Base-by-base conservation (phyloP, 2,329 filamentous ascomycete genomes). In the Trichoderma gracile region DNA sequence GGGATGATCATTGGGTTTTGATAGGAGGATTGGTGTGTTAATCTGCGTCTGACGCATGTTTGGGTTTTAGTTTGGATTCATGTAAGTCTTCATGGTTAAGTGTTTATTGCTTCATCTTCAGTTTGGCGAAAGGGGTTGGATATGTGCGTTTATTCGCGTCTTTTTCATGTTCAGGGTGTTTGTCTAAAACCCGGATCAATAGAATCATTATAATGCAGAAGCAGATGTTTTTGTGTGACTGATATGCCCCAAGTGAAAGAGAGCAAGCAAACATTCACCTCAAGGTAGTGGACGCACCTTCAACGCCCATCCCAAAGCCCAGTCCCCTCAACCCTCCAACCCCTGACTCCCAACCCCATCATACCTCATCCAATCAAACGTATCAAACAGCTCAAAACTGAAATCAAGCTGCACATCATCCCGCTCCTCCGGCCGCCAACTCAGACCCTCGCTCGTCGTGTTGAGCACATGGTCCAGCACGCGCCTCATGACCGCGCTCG, bases 381-480 rank as follows among this genome's bases (percentile, higher is more conserved):
- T 79, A 65, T 80, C 76, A 9, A 79, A 69, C 15, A 79, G 70
- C 49, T 79, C 77, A 50, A 79, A 78, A 58, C 77, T 78, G 63
- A 79, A 79, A 49, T 77, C 76, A 1, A 52, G 70, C 66, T 71
- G 66, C 50, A 63, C 57, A 19, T 63, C 27, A 14, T 66, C 64
- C 25, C 64, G 49, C 5, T 47, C 33, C 3, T 47, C 68, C n/a
- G 68, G 69, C 25, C 65, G n/a, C 65, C 60, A 64, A 27, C 54
- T 64, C 30, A 46, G 53, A 8, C 30, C 40, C 30, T 72, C 69
- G 1, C 71, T 65, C 10, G 73, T 70, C 1, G 74, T 72, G 65
- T 83, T 82, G 12, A 84, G 73, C 3, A 80, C 77, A 53, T 82
- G 79, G 43, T 84, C 81, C 10, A 84, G 73, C 1, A 84, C 82